These are phyloP conservation scores for Rosa chinensis DNA, from an alignment of 306 rosid species.

Conservation along the genomic window DNA sequence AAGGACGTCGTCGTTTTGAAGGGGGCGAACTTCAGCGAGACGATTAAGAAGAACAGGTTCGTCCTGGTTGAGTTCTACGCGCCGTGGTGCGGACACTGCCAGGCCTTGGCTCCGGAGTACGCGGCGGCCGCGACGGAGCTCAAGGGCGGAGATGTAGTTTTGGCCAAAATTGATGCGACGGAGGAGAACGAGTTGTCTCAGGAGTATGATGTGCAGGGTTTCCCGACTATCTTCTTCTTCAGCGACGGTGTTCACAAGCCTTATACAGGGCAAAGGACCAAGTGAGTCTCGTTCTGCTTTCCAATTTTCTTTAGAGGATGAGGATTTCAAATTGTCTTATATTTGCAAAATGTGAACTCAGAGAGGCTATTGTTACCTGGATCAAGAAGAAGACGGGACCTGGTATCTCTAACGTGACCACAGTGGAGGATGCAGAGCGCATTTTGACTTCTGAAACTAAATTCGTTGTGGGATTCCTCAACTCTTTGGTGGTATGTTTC, in stretches of 20 bases:
- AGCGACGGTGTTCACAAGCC: slow-evolving; percentile 74
- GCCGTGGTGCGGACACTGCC: slow-evolving; percentile 99
- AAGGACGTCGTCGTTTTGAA: slow-evolving; percentile 90
- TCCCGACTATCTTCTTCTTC: slow-evolving; percentile 75
- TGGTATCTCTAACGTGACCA: slow-evolving; percentile 73
- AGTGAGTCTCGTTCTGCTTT: slow-evolving; percentile 43
- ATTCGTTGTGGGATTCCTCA: slow-evolving; percentile 83
- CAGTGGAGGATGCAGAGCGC: slow-evolving; percentile 72
- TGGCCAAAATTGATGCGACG: slow-evolving; percentile 89
- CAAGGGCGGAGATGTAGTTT: slow-evolving; percentile 58
- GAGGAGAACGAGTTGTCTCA: slow-evolving; percentile 83
- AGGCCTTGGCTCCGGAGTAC: slow-evolving; percentile 89
- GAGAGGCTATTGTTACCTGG: slow-evolving; percentile 87
- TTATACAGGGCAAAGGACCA: slow-evolving; percentile 75
- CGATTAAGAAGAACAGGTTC: slow-evolving; percentile 53
- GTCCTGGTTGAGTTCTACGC: slow-evolving; percentile 98
- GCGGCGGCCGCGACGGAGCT: slow-evolving; percentile 91
- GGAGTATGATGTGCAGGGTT: slow-evolving; percentile 82
- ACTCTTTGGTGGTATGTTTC: slow-evolving; percentile 81
- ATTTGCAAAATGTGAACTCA: slow-evolving; percentile 12
- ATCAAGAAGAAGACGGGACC: slow-evolving; percentile 97
- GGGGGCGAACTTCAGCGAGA: slow-evolving; percentile 68
- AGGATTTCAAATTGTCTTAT: neutral
- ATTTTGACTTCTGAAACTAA: slow-evolving; percentile 66
- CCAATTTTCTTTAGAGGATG: neutral